phyloP scores from a whole-genome alignment of 1,139 yeast genomes.

The Hansenula anomala region DNA sequence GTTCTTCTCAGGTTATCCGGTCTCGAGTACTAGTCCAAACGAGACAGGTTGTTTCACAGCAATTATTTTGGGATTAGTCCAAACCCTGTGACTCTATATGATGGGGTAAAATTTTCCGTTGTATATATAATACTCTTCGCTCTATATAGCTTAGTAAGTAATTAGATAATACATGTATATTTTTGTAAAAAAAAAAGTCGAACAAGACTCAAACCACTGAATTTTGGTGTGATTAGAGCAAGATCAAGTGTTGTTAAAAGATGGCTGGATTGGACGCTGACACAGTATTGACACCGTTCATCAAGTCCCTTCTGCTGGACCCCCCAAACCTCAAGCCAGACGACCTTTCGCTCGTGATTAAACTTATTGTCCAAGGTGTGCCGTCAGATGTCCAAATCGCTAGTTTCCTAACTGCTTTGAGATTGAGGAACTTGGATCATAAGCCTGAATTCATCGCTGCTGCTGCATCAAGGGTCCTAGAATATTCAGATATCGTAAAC shows the following conservation, averaged over 20 bases:
- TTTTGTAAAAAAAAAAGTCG: too few relatives aligned
- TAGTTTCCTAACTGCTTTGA: constrained; percentile 72
- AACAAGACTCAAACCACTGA: too few relatives aligned
- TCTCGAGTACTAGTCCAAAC: too few relatives aligned
- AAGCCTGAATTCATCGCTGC: constrained; percentile 77
- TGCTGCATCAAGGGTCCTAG: constrained; percentile 69
- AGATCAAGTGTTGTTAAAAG: background rate
- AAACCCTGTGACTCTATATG: too few relatives aligned
- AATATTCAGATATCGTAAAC: constrained; percentile 51
- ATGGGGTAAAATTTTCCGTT: too few relatives aligned
- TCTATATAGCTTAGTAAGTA: too few relatives aligned
- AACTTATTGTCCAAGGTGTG: constrained; percentile 51
- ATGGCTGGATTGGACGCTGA: constrained; percentile 2
- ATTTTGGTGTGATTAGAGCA: too few relatives aligned
- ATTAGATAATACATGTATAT: too few relatives aligned
- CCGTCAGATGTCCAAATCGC: constrained; percentile 71
- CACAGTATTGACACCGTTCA: constrained; percentile 47
- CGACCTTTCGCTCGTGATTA: constrained; percentile 58
- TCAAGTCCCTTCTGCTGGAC: constrained; percentile 52
- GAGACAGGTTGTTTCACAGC: too few relatives aligned
- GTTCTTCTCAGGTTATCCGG: too few relatives aligned
- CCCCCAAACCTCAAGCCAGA: constrained; percentile 58
- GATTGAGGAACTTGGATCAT: constrained; percentile 76
- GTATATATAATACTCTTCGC: too few relatives aligned
- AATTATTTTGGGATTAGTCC: too few relatives aligned